phyloP scores from a whole-genome alignment of 768 basidiomycete species.

The Filobasidium wieringae region DNA sequence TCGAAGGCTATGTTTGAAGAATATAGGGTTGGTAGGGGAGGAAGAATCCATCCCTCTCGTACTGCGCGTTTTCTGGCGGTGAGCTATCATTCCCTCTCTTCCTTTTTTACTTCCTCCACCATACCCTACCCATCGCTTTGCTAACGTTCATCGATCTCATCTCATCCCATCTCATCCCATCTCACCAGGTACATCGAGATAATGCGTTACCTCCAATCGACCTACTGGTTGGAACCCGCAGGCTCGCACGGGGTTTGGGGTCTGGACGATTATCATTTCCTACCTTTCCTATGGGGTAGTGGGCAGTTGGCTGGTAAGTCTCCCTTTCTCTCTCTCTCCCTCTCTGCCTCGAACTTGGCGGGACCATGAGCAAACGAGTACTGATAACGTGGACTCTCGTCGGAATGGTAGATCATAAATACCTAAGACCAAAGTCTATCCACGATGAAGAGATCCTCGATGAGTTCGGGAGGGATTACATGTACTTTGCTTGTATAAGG shows the following conservation, averaged over 20 bases:
- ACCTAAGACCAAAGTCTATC: slow-evolving; percentile 81
- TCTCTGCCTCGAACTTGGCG: not conserved
- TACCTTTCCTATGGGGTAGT: slow-evolving; percentile 53
- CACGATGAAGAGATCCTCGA: slow-evolving; percentile 84
- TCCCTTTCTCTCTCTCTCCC: not conserved
- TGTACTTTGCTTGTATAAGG: slow-evolving; percentile 89
- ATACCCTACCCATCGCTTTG: not conserved
- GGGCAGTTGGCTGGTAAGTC: slow-evolving; percentile 32
- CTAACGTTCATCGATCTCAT: not conserved
- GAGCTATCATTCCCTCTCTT: slow-evolving; percentile 20
- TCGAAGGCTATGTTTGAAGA: slow-evolving; percentile 64
- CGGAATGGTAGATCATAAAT: slow-evolving; percentile 60
- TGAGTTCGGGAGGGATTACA: slow-evolving; percentile 82
- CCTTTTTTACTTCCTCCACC: not conserved
- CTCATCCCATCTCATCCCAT: not conserved
- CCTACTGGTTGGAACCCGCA: slow-evolving; percentile 84
- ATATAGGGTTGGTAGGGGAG: slow-evolving; percentile 52
- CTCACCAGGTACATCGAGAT: slow-evolving; percentile 39
- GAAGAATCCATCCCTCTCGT: slow-evolving; percentile 78
- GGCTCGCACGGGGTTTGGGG: slow-evolving; percentile 99
- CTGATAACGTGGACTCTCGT: not conserved
- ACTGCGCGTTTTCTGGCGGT: slow-evolving; percentile 80
- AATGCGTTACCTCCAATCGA: slow-evolving; percentile 48
- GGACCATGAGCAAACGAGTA: not conserved
- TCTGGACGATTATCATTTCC: slow-evolving; percentile 91